phyloP scores from a whole-genome alignment of 257 asterid genomes.

The Leonotis leonurus region DNA sequence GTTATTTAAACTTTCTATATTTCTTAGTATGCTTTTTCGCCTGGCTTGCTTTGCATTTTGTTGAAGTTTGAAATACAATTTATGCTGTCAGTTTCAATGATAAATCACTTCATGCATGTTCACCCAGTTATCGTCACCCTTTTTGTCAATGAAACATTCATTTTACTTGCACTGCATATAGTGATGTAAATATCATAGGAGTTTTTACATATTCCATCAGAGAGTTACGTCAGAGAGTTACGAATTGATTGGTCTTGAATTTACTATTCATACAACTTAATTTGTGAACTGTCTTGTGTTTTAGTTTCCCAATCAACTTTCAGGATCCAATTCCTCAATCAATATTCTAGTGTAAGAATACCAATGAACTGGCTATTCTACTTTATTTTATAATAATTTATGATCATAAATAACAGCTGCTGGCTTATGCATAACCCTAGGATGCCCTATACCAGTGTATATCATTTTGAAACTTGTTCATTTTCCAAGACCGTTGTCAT shows the following conservation, averaged over 20 bases:
- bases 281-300: background rate
- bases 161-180: background rate
- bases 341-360: conserved; percentile 4
- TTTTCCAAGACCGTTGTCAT: conserved; percentile 5
- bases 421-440: conserved; percentile 3
- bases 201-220: background rate
- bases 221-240: conserved; percentile 2
- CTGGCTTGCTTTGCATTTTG: conserved; percentile 9
- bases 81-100: background rate
- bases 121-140: background rate
- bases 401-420: background rate
- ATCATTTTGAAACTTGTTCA: conserved; percentile 7
- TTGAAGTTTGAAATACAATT: background rate
- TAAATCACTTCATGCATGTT: background rate
- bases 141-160: background rate
- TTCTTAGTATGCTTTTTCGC: background rate
- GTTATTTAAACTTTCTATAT: background rate
- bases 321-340: too few species aligned
- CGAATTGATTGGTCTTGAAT: background rate
- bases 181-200: conserved; percentile 9
- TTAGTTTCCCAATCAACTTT: too few species aligned
- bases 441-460: too few species aligned
- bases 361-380: background rate
- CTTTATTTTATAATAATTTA: too few species aligned
- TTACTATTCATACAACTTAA: background rate